A percentile compares a stretch with the other conserved stretches of the same genome.
phyloP scores from a whole-genome alignment of 352 stramenopile genomes.

The Phytopythium boreale region DNA sequence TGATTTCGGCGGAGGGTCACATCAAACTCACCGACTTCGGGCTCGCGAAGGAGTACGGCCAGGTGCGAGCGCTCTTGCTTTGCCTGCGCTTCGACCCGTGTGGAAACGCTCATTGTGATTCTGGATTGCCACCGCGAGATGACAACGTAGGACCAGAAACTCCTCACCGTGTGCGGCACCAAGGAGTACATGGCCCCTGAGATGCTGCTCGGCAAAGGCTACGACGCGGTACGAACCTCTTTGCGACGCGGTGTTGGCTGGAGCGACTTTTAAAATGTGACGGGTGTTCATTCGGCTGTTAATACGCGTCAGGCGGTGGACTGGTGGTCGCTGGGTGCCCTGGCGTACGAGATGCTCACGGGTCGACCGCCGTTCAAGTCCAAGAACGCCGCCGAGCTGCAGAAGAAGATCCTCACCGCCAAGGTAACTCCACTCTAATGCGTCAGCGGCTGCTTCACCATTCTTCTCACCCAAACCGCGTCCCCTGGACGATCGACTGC shows the following conservation, averaged over 20 bases:
- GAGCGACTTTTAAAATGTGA: background rate
- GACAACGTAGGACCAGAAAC: slow-evolving; percentile 43
- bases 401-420: slow-evolving; percentile 74
- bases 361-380: slow-evolving; percentile 70
- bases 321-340: slow-evolving; percentile 82
- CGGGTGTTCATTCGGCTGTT: background rate
- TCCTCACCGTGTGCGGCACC: slow-evolving; percentile 76
- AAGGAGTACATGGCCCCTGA: slow-evolving; percentile 89
- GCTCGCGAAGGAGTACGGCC: slow-evolving; percentile 68
- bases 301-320: slow-evolving; percentile 52
- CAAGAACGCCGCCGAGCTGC: slow-evolving; percentile 66
- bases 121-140: background rate
- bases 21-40: slow-evolving; percentile 93
- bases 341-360: slow-evolving; percentile 79
- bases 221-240: slow-evolving; percentile 54
- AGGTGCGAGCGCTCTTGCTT: slow-evolving; percentile 14
- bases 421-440: slow-evolving; percentile 40
- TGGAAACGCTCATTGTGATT: background rate
- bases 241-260: slow-evolving; percentile 1
- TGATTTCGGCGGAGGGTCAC: slow-evolving; percentile 87
- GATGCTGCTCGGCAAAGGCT: slow-evolving; percentile 81
- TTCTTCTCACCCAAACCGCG: background rate
- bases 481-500: too few species aligned
- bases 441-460: background rate
- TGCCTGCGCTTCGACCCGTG: background rate